Percentiles rank a stretch among this genome's conserved stretches.
These are phyloP conservation scores for Platanthera zijinensis DNA, from an alignment of 106 monocot species.

Conservation along the genomic window DNA sequence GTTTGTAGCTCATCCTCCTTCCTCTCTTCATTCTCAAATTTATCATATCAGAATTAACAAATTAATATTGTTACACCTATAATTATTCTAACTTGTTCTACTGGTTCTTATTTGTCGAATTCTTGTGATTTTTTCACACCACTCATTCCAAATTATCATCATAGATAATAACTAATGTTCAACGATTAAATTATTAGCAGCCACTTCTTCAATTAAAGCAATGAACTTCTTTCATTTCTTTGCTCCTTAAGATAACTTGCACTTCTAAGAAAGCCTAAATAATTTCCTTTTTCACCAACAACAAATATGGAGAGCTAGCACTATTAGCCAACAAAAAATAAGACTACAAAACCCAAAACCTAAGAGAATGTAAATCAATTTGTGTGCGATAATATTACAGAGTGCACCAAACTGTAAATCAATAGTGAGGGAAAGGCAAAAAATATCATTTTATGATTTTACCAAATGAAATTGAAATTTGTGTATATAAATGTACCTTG, in stretches of 20 bases:
- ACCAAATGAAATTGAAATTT: neutral
- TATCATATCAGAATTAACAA: neutral
- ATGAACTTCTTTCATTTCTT: neutral
- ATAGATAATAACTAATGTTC: neutral
- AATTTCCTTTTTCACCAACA: neutral
- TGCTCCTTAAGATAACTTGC: neutral
- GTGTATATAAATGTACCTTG: slow-evolving; percentile 24
- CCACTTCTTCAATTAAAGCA: neutral
- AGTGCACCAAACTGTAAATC: neutral
- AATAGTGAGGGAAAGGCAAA: neutral
- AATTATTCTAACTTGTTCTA: neutral
- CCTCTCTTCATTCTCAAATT: neutral
- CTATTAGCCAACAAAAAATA: neutral
- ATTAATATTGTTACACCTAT: neutral
- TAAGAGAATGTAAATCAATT: neutral
- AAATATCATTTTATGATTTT: neutral
- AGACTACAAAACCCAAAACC: neutral
- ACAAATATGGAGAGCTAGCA: neutral
- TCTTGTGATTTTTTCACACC: neutral
- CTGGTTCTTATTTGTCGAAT: neutral
- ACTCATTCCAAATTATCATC: neutral
- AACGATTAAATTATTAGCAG: neutral
- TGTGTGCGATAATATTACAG: neutral
- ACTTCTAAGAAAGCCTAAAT: neutral
- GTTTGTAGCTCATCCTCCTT: neutral